phyloP scores from a whole-genome alignment of 345 rosid species.

The Arabis hirsuta region DNA sequence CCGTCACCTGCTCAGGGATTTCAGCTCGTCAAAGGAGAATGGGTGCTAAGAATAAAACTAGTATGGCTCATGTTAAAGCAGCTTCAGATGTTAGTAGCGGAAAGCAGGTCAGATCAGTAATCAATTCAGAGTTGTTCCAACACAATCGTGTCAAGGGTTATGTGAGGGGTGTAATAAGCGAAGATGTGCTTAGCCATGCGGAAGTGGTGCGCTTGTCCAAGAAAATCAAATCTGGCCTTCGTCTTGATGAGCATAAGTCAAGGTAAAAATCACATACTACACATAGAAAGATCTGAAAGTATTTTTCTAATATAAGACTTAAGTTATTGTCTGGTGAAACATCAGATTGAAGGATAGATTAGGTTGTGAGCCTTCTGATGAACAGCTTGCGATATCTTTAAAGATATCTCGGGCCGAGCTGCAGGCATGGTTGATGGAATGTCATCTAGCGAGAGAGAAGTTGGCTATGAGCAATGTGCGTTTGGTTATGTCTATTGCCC shows the following conservation, averaged over 20 bases:
- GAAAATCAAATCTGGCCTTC: conserved; percentile 77
- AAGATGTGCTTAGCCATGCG: conserved; percentile 70
- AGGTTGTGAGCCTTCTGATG: conserved; percentile 89
- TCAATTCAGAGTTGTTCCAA: conserved; percentile 64
- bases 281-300: neutral
- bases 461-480: conserved; percentile 98
- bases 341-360: conserved; percentile 76
- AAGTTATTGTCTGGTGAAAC: conserved; percentile 35
- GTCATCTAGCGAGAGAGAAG: conserved; percentile 86
- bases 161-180: conserved; percentile 75
- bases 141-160: conserved; percentile 69
- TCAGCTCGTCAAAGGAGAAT: conserved; percentile 86
- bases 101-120: conserved; percentile 51
- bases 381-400: conserved; percentile 80
- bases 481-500: conserved; percentile 93
- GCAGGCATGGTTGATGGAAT: conserved; percentile 67
- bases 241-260: conserved; percentile 74
- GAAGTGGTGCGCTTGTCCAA: conserved; percentile 84
- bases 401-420: conserved; percentile 75
- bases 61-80: conserved; percentile 43
- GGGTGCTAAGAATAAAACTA: conserved; percentile 51
- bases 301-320: neutral
- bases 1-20: conserved; percentile 68
- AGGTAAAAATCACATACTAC: conserved; percentile 51
- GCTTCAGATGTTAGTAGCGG: conserved; percentile 38